Evolutionary conservation across 805 yeast species (phyloP).

Genomic region (Lipomyces yamadae): DNA sequence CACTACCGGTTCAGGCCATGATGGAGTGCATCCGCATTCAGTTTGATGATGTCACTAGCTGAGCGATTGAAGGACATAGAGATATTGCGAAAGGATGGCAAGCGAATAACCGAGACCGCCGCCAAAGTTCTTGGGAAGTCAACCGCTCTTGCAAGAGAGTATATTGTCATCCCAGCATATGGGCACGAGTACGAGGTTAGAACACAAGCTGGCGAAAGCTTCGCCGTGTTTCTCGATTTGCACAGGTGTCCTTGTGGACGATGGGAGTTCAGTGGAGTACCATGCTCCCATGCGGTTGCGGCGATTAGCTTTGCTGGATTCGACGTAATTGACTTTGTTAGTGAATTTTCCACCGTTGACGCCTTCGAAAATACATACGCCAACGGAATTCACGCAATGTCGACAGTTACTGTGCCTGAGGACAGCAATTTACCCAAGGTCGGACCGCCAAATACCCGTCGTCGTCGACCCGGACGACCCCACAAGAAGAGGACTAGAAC

Average conservation of each 20-base stretch:
- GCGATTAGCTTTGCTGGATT: constrained; percentile 3
- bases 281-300: background rate
- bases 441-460: too few species aligned
- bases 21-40: background rate
- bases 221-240: background rate
- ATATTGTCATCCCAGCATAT: background rate
- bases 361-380: too few species aligned
- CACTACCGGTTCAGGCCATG: background rate
- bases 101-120: constrained; percentile 3
- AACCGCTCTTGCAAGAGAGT: constrained; percentile 5
- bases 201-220: background rate
- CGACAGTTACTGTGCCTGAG: too few species aligned
- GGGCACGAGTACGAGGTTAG: background rate
- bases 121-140: constrained; percentile 1
- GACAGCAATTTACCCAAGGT: too few species aligned
- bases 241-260: too few species aligned
- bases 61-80: background rate
- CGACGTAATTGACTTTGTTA: background rate
- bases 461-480: too few species aligned
- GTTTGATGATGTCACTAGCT: background rate
- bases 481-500: too few species aligned
- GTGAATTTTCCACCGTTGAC: too few species aligned
- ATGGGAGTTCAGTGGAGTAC: too few species aligned
- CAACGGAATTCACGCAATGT: too few species aligned
- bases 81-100: background rate